A percentile compares a stretch with the other conserved stretches of the same genome.
These are phyloP conservation scores for Rosa hybrid DNA, from an alignment of 331 rosid species.

Conservation along the genomic window DNA sequence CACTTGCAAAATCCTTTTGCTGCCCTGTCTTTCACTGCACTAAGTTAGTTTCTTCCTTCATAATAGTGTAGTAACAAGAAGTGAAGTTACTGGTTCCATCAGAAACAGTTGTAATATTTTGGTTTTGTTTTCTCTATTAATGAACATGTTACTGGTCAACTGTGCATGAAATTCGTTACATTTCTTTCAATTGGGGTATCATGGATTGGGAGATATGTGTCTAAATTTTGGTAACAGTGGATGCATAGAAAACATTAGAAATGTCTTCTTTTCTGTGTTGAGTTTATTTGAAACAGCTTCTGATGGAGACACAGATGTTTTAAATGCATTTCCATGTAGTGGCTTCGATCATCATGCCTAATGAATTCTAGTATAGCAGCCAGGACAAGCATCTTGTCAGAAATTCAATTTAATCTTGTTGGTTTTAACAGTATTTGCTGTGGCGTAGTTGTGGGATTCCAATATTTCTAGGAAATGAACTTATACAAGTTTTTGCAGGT, in stretches of 20 bases:
- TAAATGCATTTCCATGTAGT: background rate
- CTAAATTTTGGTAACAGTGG: background rate
- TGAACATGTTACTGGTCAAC: background rate
- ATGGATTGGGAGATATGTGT: background rate
- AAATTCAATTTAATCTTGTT: background rate
- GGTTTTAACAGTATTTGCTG: background rate
- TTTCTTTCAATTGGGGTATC: background rate
- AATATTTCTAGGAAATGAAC: constrained; percentile 10
- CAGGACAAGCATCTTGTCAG: background rate
- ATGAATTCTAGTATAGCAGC: background rate
- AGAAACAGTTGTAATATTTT: background rate
- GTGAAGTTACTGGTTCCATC: constrained; percentile 1
- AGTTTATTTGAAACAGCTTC: background rate
- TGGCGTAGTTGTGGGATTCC: background rate
- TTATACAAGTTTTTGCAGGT: constrained; percentile 54
- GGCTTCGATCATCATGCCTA: background rate
- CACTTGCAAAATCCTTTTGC: background rate
- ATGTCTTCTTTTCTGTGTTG: background rate
- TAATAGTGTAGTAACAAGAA: background rate
- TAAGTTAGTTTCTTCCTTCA: background rate
- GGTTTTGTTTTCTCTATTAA: background rate
- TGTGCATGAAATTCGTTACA: background rate
- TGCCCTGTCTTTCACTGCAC: background rate
- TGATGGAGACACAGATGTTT: background rate
- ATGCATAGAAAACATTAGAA: background rate